Conservation (phyloP, 2,329 filamentous ascomycete genomes). For the Cladophialophora exuberans region DNA sequence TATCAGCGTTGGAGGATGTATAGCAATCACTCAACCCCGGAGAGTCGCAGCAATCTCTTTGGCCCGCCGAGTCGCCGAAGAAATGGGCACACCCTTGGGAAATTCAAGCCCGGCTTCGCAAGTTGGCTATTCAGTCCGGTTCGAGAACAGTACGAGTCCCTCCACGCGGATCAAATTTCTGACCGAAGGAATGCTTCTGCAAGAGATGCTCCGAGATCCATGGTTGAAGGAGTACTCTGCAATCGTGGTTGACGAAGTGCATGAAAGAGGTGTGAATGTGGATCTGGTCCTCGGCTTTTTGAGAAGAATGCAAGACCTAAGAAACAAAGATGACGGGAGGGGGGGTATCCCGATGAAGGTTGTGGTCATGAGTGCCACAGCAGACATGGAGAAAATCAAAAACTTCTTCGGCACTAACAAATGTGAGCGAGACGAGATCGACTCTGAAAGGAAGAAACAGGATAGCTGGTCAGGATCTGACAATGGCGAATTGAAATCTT, state of each 20-base stretch:
- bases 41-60: conserved; percentile 91
- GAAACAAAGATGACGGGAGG: conserved; percentile 50
- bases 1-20: conserved; percentile 68
- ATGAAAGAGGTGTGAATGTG: conserved; percentile 93
- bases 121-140: conserved; percentile 93
- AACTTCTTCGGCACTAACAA: conserved; percentile 65
- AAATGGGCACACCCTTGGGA: conserved; percentile 70
- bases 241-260: conserved; percentile 92
- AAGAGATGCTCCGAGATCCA: conserved; percentile 88
- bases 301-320: conserved; percentile 67
- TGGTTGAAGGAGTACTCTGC: conserved; percentile 83
- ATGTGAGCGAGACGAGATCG: neutral
- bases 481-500: neutral
- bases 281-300: conserved; percentile 89
- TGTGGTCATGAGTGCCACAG: conserved; percentile 95
- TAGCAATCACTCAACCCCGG: conserved; percentile 92
- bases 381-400: conserved; percentile 78
- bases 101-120: conserved; percentile 59
- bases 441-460: conserved; percentile 6
- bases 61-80: conserved; percentile 82
- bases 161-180: conserved; percentile 90
- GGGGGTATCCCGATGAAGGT: conserved; percentile 80
- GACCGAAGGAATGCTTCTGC: conserved; percentile 93
- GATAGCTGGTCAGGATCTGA: conserved; percentile 17
- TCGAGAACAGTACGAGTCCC: conserved; percentile 82